Conservation (phyloP, 805 yeast genomes). For the Kockiozyma suomiensis region DNA sequence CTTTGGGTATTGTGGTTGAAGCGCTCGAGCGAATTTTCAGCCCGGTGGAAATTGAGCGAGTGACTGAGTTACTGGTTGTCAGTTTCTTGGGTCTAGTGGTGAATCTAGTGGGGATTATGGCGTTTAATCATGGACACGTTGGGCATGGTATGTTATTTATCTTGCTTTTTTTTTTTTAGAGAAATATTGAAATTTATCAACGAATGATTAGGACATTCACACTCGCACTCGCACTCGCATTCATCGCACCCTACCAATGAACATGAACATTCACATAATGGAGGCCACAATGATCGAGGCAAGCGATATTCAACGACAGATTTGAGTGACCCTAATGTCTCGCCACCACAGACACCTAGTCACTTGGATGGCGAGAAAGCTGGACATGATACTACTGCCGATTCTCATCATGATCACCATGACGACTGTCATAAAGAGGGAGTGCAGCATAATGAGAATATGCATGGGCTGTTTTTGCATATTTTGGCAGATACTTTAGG, state of each 20-base stretch:
- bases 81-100: slow-evolving; percentile 83
- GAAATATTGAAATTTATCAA: slow-evolving; percentile 41
- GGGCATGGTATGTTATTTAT: slow-evolving; percentile 44
- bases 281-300: background rate
- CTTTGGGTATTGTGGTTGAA: slow-evolving; percentile 83
- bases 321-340: slow-evolving; percentile 15
- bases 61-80: slow-evolving; percentile 82
- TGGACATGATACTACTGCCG: slow-evolving; percentile 39
- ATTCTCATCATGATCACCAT: slow-evolving; percentile 40
- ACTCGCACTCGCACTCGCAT: slow-evolving; percentile 35
- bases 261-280: slow-evolving; percentile 17
- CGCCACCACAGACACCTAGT: slow-evolving; percentile 7
- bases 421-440: background rate
- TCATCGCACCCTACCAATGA: slow-evolving; percentile 35
- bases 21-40: slow-evolving; percentile 77
- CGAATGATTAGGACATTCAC: slow-evolving; percentile 18
- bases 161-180: slow-evolving; percentile 19
- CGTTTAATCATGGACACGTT: slow-evolving; percentile 82
- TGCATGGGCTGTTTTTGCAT: slow-evolving; percentile 93
- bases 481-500: slow-evolving; percentile 95
- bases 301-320: slow-evolving; percentile 3
- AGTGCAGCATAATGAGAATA: slow-evolving; percentile 58
- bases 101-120: slow-evolving; percentile 88
- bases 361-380: background rate
- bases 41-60: slow-evolving; percentile 77